phyloP scores from a whole-genome alignment of 2,329 filamentous ascomycete genomes.

The Calonectria hongkongensis region DNA sequence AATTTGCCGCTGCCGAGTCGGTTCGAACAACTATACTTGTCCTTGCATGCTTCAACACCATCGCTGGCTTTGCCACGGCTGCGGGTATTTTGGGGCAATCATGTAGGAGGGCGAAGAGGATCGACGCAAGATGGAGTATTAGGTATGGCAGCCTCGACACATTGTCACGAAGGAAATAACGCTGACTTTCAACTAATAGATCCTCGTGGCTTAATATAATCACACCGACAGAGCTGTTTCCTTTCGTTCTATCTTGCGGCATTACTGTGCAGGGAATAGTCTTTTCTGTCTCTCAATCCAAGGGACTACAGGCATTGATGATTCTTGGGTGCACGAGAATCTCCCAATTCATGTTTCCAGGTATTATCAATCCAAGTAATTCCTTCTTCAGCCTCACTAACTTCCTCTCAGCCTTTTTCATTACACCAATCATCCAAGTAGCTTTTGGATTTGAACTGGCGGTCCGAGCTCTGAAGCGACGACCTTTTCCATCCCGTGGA shows the following conservation, averaged over 20 bases:
- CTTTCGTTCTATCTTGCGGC: constrained; percentile 74
- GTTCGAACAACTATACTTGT: constrained; percentile 78
- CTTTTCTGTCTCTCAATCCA: constrained; percentile 74
- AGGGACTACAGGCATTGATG: constrained; percentile 71
- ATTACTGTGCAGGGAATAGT: constrained; percentile 75
- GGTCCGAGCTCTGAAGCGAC: constrained; percentile 71
- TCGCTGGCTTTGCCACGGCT: constrained; percentile 74
- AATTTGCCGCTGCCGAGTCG: constrained; percentile 72
- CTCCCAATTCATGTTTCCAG: constrained; percentile 76
- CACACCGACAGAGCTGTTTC: constrained; percentile 69
- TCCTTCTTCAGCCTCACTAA: constrained; percentile 50
- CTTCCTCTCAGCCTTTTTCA: constrained; percentile 71
- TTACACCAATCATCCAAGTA: constrained; percentile 79
- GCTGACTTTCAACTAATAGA: constrained; percentile 53
- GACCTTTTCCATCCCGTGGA: constrained; percentile 74
- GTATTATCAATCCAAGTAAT: constrained; percentile 61
- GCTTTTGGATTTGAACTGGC: constrained; percentile 79
- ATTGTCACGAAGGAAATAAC: background rate
- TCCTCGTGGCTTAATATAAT: constrained; percentile 66
- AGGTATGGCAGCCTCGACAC: constrained; percentile 58
- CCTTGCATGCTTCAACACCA: constrained; percentile 76
- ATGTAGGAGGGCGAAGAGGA: constrained; percentile 67
- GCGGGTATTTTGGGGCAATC: constrained; percentile 75
- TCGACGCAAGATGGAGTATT: constrained; percentile 62
- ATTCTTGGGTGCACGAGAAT: constrained; percentile 71